Evolutionary conservation across 495 filamentous ascomycete species (phyloP), one percentile per base, ranked within the genome.

Genomic region (Aspergillus olivimuriae): DNA sequence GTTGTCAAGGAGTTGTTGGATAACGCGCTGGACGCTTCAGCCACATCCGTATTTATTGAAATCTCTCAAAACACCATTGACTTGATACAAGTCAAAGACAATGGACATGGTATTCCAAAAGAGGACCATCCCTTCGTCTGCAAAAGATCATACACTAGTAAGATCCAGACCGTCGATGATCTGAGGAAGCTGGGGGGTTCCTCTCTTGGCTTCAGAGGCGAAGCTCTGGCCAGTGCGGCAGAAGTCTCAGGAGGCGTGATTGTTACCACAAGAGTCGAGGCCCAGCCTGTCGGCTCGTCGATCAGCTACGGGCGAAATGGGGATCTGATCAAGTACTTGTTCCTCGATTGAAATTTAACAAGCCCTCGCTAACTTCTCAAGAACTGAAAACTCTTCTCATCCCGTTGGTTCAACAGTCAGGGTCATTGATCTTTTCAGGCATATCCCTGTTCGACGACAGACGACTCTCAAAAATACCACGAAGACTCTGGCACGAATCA

Each of bases 1-100:
- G 69, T 95, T 12, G 76, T 94, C 40, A 98, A 98, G 60, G 92
- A 98, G 56, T 77, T 97, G 8, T 55, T 98, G 23, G 92, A 98
- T 46, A 98, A 98, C 60, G 79, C 87, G 15, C 70, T 97, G 7
- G 92, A 97, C 61, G 86, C 91, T 3, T 74, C 74, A 18, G 85
- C 91, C 4, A 80, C 83, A 2, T 78, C 78, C 0, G 71, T 97
- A 28, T 73, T 78, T 21, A 67, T 97, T 23, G 73, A 90, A 43
- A 70, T 95, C 20, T 84, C 87, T 2, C 52, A 69, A 18, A 89
- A 96, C 49, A 80, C 84, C 0, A 57, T 96, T 10, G 86, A 91
- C 58, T 69, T 77, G n/a, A 82, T 98, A 35, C 86, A 91, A 50
- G 81, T 96, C 42, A 83, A 85, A 45, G 92, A 98, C 61, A 94